These are phyloP conservation scores for Zanthoxylum bungeanum DNA, from an alignment of 345 rosid species.

Conservation along the genomic window DNA sequence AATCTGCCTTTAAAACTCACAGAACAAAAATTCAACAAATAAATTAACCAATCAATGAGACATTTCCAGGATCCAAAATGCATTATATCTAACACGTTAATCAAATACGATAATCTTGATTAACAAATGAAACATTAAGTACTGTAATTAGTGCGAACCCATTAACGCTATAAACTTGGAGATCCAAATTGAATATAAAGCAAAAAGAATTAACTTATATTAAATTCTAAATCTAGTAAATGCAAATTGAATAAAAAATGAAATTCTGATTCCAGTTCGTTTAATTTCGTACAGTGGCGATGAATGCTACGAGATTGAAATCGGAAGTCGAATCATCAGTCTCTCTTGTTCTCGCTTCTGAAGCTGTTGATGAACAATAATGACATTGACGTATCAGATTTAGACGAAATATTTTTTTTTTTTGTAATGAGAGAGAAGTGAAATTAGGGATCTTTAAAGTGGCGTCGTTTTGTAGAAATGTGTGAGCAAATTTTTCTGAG, in stretches of 20 bases:
- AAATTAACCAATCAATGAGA: neutral
- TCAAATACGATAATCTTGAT: neutral
- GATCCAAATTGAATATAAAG: neutral
- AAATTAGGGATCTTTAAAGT: neutral
- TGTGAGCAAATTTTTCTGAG: neutral
- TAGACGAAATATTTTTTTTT: neutral
- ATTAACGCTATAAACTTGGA: neutral
- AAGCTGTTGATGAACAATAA: neutral
- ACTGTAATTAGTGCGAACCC: neutral
- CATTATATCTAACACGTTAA: neutral
- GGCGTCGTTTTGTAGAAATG: neutral
- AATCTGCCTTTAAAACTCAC: constrained; percentile 25
- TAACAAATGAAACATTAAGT: neutral
- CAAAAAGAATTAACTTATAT: neutral
- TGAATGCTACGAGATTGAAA: neutral
- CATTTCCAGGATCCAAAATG: constrained; percentile 11
- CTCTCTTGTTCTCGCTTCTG: neutral
- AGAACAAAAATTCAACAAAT: constrained; percentile 3
- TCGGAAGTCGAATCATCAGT: neutral
- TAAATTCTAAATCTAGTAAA: neutral
- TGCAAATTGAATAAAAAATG: neutral
- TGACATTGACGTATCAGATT: neutral
- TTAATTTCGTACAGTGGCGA: neutral
- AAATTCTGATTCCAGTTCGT: neutral
- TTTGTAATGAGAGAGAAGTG: neutral